Conservation (phyloP, 345 rosid species). For the Erucastrum elatum region DNA sequence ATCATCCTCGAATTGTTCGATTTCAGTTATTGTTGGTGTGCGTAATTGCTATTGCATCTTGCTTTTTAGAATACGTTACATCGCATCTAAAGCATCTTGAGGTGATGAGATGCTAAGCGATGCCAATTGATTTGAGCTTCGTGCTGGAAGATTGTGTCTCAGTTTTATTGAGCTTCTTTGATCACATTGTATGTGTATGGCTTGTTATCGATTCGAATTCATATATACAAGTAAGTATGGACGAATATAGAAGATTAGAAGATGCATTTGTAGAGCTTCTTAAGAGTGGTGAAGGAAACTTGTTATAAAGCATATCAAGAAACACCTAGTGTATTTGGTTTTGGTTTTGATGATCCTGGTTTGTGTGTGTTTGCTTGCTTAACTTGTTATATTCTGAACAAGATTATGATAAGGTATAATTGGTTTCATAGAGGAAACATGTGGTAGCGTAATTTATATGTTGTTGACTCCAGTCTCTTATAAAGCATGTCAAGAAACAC, state of each 20-base stretch:
- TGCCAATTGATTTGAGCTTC: no score
- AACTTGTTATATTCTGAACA: background rate
- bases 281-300: background rate
- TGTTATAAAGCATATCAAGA: background rate
- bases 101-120: no score
- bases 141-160: no score
- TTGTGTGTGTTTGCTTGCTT: slow-evolving; percentile 20
- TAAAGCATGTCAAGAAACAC: background rate
- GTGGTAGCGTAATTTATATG: background rate
- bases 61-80: no score
- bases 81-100: no score
- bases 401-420: background rate
- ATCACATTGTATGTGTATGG: background rate
- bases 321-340: background rate
- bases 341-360: slow-evolving; percentile 18
- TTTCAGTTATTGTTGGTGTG: no score
- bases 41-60: no score
- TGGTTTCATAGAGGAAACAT: background rate
- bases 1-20: no score
- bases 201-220: slow-evolving; percentile 1
- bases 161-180: no score
- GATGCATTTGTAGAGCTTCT: background rate
- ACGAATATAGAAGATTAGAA: background rate
- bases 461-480: background rate
- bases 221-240: background rate